Percentiles rank a stretch among this genome's conserved stretches.
Conservation (phyloP, 108 stramenopile genomes). For the Cyclotella atomus region DNA sequence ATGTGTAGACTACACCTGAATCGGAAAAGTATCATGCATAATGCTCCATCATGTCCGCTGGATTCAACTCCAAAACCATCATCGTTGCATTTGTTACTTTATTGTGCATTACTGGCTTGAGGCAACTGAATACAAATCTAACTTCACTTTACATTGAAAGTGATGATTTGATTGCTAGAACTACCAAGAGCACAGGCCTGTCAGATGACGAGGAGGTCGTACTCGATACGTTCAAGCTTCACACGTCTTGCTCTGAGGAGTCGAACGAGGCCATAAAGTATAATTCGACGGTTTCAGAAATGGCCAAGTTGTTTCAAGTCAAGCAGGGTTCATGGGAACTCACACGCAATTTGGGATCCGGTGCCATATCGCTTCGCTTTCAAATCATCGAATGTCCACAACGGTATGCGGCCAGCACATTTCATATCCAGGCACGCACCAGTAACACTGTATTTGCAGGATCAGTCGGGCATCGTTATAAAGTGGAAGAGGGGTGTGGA, state of each 20-base stretch:
- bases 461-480: not conserved
- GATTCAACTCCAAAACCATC: too few relatives aligned
- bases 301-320: not conserved
- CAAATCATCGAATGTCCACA: not conserved
- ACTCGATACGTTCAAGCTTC: not conserved
- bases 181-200: too few relatives aligned
- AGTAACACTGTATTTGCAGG: not conserved
- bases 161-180: too few relatives aligned
- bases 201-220: too few relatives aligned
- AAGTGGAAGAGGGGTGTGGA: not conserved
- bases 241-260: not conserved
- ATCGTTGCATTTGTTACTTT: too few relatives aligned
- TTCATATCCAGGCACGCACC: not conserved
- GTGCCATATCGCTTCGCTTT: not conserved
- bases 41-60: not conserved
- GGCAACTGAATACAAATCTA: too few relatives aligned
- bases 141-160: too few relatives aligned
- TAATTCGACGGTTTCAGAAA: not conserved
- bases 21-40: not conserved
- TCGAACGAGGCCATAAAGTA: not conserved
- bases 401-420: not conserved
- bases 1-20: not conserved
- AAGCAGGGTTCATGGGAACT: not conserved
- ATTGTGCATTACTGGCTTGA: too few relatives aligned
- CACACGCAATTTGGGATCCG: not conserved